Conservation (phyloP, 2,329 filamentous ascomycete species). For the Colletotrichum karsti region DNA sequence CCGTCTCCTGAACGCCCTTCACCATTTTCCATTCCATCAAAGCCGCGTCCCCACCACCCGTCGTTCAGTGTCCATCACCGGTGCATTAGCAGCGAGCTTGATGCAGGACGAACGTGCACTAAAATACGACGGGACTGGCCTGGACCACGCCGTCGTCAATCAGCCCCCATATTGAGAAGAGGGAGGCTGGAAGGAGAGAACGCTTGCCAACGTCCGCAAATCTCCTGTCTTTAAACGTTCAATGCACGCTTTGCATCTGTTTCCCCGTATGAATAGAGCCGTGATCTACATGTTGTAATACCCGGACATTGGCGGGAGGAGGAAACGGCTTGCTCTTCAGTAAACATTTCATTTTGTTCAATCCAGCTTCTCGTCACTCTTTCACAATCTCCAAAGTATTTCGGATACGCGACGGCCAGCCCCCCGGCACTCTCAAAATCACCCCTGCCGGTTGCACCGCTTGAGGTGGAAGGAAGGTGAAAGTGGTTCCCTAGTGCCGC, state of each 20-base stretch:
- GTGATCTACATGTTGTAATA: background rate
- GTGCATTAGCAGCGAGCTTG: conserved; percentile 1
- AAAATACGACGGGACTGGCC: conserved; percentile 5
- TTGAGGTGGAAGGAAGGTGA: conserved; percentile 4
- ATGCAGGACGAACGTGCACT: conserved; percentile 20
- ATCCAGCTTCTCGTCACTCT: background rate
- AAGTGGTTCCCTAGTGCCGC: conserved; percentile 10
- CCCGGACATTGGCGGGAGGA: background rate
- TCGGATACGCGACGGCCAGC: background rate
- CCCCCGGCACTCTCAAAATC: background rate
- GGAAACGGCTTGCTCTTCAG: background rate
- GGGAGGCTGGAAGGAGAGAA: conserved; percentile 14
- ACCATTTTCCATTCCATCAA: too few relatives aligned
- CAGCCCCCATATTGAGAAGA: conserved; percentile 1
- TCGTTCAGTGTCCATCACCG: conserved; percentile 17
- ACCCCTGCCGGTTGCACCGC: conserved; percentile 5
- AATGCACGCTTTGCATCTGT: background rate
- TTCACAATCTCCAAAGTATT: too few relatives aligned
- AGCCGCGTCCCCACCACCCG: conserved; percentile 5
- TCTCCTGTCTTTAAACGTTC: background rate
- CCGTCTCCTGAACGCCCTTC: conserved; percentile 4
- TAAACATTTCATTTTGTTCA: conserved; percentile 1
- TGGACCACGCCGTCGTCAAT: conserved; percentile 13
- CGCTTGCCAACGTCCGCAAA: background rate
- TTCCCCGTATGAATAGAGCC: background rate